These are phyloP conservation scores for Jamesozyma rosinii DNA, from an alignment of 805 yeast species.

Conservation along the genomic window DNA sequence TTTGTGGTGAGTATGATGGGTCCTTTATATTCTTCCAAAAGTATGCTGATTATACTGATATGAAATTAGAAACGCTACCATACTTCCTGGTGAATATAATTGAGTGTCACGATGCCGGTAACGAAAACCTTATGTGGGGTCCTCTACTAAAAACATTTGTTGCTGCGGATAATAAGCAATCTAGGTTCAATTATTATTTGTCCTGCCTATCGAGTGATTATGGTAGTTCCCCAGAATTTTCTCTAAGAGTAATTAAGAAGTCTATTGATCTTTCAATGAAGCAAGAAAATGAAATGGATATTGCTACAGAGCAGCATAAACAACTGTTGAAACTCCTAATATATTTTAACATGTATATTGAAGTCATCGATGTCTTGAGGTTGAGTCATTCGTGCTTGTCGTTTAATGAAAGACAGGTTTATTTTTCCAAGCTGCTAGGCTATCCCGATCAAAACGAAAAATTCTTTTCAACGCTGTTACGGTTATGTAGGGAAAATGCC, in stretches of 20 bases:
- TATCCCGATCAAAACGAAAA: slow-evolving; percentile 10
- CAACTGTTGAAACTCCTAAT: slow-evolving; percentile 23
- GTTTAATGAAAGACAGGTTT: slow-evolving; percentile 14
- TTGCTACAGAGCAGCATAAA: slow-evolving; percentile 16
- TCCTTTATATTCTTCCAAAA: slow-evolving; percentile 23
- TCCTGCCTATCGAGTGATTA: slow-evolving; percentile 20
- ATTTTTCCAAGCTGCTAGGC: slow-evolving; percentile 15
- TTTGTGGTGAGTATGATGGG: slow-evolving; percentile 18
- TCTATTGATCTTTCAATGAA: slow-evolving; percentile 22
- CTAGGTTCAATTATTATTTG: slow-evolving; percentile 21
- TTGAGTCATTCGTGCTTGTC: slow-evolving; percentile 20
- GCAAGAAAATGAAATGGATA: slow-evolving; percentile 6
- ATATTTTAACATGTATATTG: slow-evolving; percentile 20
- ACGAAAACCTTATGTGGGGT: slow-evolving; percentile 14
- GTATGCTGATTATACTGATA: slow-evolving; percentile 18
- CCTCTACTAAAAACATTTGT: slow-evolving; percentile 16
- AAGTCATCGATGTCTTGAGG: slow-evolving; percentile 26
- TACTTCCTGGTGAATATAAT: slow-evolving; percentile 11
- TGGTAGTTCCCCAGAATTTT: slow-evolving; percentile 14
- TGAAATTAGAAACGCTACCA: slow-evolving; percentile 13
- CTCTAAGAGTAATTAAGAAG: slow-evolving; percentile 22
- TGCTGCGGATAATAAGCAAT: slow-evolving; percentile 9
- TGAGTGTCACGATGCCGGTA: slow-evolving; percentile 3
- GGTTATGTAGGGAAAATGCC: slow-evolving; percentile 8
- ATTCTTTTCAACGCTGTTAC: slow-evolving; percentile 21